Conservation (phyloP, 2,329 filamentous ascomycete genomes). For the Aspergillus ochraceoroseus region DNA sequence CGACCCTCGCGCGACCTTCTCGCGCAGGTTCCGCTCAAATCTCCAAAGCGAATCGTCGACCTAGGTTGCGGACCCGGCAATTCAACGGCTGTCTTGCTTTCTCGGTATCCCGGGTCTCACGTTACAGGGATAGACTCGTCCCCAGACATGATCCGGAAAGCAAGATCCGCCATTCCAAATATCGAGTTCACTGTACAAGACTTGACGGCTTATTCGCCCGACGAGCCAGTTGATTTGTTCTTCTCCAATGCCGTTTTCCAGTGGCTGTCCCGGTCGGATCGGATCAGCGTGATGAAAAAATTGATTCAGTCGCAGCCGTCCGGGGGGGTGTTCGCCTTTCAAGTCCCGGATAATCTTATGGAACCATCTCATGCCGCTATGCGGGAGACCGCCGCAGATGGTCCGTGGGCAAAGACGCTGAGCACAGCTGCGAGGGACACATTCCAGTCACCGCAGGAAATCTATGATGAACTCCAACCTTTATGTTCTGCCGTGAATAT, state of each 20-base stretch:
- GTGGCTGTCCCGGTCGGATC: slow-evolving; percentile 47
- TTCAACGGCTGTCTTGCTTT: slow-evolving; percentile 49
- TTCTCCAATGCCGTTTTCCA: slow-evolving; percentile 58
- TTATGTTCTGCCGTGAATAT: slow-evolving; percentile 46
- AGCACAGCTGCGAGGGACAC: slow-evolving; percentile 41
- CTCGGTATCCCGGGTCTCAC: slow-evolving; percentile 46
- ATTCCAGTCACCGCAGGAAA: slow-evolving; percentile 46
- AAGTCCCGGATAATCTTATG: slow-evolving; percentile 51
- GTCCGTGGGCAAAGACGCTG: slow-evolving; percentile 40
- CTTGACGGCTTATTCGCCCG: slow-evolving; percentile 40
- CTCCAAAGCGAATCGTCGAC: slow-evolving; percentile 49
- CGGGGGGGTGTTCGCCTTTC: slow-evolving; percentile 52
- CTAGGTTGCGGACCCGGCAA: slow-evolving; percentile 59
- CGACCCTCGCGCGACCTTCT: slow-evolving; percentile 53
- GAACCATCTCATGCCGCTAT: slow-evolving; percentile 51
- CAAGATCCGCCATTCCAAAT: slow-evolving; percentile 39
- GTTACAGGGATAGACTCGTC: slow-evolving; percentile 54
- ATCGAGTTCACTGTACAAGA: slow-evolving; percentile 48
- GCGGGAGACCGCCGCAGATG: slow-evolving; percentile 41
- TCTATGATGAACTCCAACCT: slow-evolving; percentile 49
- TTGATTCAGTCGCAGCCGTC: slow-evolving; percentile 41
- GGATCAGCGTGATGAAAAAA: slow-evolving; percentile 45
- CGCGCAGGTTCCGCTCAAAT: slow-evolving; percentile 42
- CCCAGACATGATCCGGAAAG: slow-evolving; percentile 53
- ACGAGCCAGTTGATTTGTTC: slow-evolving; percentile 41